A percentile compares a stretch with the other conserved stretches of the same genome.
These are phyloP conservation scores for Fraxinus xanthoxyloides DNA, from an alignment of 305 asterid genomes.

Conservation along the genomic window DNA sequence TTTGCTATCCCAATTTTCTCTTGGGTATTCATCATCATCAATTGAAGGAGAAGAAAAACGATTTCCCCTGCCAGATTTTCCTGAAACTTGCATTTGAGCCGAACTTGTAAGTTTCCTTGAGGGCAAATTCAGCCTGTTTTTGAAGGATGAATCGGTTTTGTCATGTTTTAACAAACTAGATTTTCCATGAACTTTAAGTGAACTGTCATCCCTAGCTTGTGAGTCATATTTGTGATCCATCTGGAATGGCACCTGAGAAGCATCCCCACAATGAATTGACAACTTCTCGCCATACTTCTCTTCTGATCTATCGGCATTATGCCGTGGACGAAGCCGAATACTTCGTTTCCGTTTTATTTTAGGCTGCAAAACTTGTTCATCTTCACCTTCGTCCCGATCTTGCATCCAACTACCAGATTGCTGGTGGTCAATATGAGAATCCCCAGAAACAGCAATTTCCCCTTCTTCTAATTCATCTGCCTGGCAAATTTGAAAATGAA, in stretches of 20 bases:
- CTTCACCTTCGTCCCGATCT: constrained; percentile 97
- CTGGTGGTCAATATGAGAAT: constrained; percentile 85
- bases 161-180: constrained; percentile 46
- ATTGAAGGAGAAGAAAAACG: constrained; percentile 46
- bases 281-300: constrained; percentile 60
- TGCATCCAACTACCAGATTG: constrained; percentile 97
- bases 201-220: constrained; percentile 52
- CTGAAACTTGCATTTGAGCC: constrained; percentile 44
- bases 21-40: constrained; percentile 51
- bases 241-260: constrained; percentile 62
- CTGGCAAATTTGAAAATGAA: constrained; percentile 40
- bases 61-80: constrained; percentile 57
- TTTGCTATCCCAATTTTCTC: constrained; percentile 57
- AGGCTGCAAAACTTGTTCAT: constrained; percentile 95
- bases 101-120: constrained; percentile 44
- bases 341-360: constrained; percentile 91
- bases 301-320: constrained; percentile 50
- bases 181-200: constrained; percentile 53
- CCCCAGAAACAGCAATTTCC: constrained; percentile 90
- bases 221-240: constrained; percentile 60
- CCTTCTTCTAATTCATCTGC: constrained; percentile 90
- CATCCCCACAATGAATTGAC: constrained; percentile 56
- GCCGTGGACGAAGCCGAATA: constrained; percentile 82
- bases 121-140: constrained; percentile 55
- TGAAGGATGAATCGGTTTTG: constrained; percentile 50